Evolutionary conservation across 805 yeast species (phyloP).

Genomic region (Candida odintsovae): DNA sequence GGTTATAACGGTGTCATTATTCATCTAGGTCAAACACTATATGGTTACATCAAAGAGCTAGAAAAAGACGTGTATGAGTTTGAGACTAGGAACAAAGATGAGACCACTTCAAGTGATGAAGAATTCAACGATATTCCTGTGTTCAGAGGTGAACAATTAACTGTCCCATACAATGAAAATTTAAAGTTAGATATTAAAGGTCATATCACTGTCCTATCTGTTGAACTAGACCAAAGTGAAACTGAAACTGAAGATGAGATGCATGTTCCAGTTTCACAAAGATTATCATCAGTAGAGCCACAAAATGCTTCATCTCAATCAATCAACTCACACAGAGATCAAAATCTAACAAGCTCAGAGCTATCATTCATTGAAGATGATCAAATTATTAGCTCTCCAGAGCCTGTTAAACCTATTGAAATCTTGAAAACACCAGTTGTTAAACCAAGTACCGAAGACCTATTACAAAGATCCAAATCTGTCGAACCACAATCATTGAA

Average conservation of each 20-base stretch:
- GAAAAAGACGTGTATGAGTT: constrained; percentile 22
- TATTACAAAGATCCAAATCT: constrained; percentile 7
- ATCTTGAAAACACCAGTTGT: constrained; percentile 2
- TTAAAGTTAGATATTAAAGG: constrained; percentile 68
- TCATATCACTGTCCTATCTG: constrained; percentile 48
- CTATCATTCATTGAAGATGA: constrained; percentile 1
- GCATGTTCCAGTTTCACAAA: neutral
- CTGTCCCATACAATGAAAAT: constrained; percentile 57
- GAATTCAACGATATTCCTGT: constrained; percentile 40
- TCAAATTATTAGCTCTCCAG: neutral
- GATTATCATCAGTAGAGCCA: constrained; percentile 13
- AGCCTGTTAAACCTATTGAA: neutral
- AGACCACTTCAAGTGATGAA: constrained; percentile 10
- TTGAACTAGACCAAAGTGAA: constrained; percentile 37
- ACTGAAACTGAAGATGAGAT: constrained; percentile 28
- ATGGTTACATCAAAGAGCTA: constrained; percentile 23
- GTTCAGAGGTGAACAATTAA: constrained; percentile 54
- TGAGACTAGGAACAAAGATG: constrained; percentile 8
- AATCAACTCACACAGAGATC: neutral
- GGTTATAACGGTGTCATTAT: constrained; percentile 81
- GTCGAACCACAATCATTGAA: constrained; percentile 4
- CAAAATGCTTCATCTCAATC: neutral
- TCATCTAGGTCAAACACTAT: constrained; percentile 47
- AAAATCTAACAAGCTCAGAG: constrained; percentile 4
- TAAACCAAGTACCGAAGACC: neutral